Base-by-base conservation (phyloP, 306 rosid species). In the Malus fusca region DNA sequence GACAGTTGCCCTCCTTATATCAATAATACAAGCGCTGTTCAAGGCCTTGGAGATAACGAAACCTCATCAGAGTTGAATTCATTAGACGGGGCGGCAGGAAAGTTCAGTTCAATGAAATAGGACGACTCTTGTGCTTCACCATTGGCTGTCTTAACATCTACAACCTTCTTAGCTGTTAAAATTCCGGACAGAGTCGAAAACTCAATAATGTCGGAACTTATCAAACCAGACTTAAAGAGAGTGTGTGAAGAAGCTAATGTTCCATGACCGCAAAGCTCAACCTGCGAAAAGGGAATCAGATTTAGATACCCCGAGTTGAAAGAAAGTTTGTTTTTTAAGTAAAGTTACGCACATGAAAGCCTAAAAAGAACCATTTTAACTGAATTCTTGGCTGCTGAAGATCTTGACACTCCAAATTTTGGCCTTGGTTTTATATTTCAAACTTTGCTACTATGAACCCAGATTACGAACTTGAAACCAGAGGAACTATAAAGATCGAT, bases 261-360 rank as follows among this genome's bases (percentile, higher is more conserved):
- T 58, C 91, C 97, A 81, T 90, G 96, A 44, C 96, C 98, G 75
- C 98, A 94, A 71, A 94, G 90, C 26, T 86, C 23, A 82, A 73
- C 77, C 77, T 73, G 77, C 43, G 60, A 60, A 42, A 60, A 12
- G 52, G 4, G 8, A 35, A 28, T 28, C 67, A 7, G 31, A 63
- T 63, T 17, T 15, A 30, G 67, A 31, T 37, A 28, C 11, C 11
- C 44, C 11, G 44, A 40, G 44, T 40, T 0, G 55, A 8, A 25
- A 22, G 14, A 13, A 60, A 26, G 35, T 26, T 23, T 60, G 17
- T 17, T 4, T 12, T 60, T 2, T 2, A 60, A 60, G 19, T 59
- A 59, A 59, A 23, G 17, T 15, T 40, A 4, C 9, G 17, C 23
- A 17, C 42, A 48, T 18, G 30, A 70, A 17, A 52, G 1, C 44